A percentile compares a stretch with the other conserved stretches of the same genome.
phyloP scores from a whole-genome alignment of 2,329 filamentous ascomycete genomes.

The Magnaporthiopsis incrustans region DNA sequence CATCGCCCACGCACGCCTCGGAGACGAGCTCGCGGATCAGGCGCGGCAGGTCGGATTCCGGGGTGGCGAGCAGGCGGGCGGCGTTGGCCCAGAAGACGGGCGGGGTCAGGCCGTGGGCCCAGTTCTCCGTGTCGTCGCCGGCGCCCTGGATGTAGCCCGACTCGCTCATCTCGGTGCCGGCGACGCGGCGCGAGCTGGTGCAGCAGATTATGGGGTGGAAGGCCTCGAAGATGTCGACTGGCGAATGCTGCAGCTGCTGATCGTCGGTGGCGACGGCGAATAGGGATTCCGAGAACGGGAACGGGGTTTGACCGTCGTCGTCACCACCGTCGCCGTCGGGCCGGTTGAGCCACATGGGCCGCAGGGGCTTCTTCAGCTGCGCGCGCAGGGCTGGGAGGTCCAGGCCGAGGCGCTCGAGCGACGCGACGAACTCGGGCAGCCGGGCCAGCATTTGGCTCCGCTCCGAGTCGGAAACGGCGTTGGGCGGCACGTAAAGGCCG shows the following conservation, averaged over 20 bases:
- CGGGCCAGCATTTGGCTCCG: conserved; percentile 66
- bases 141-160: conserved; percentile 87
- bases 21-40: conserved; percentile 39
- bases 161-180: conserved; percentile 52
- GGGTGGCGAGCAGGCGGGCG: conserved; percentile 48
- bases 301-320: conserved; percentile 21
- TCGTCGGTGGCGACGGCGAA: background rate
- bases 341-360: conserved; percentile 73
- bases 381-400: conserved; percentile 44
- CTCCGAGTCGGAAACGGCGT: conserved; percentile 66
- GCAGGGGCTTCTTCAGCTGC: conserved; percentile 62
- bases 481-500: conserved; percentile 60
- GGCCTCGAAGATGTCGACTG: conserved; percentile 36
- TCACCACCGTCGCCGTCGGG: conserved; percentile 12
- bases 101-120: conserved; percentile 75
- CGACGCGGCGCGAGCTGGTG: conserved; percentile 69
- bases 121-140: conserved; percentile 90
- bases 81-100: conserved; percentile 70
- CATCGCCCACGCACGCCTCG: conserved; percentile 25
- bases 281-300: conserved; percentile 9
- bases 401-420: conserved; percentile 49
- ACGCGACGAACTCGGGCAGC: conserved; percentile 45
- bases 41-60: conserved; percentile 55
- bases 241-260: conserved; percentile 7
- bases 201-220: conserved; percentile 75